A percentile compares a stretch with the other conserved stretches of the same genome.
Evolutionary conservation across 805 yeast species (phyloP).

Genomic region (Saccharomycopsis sp.): DNA sequence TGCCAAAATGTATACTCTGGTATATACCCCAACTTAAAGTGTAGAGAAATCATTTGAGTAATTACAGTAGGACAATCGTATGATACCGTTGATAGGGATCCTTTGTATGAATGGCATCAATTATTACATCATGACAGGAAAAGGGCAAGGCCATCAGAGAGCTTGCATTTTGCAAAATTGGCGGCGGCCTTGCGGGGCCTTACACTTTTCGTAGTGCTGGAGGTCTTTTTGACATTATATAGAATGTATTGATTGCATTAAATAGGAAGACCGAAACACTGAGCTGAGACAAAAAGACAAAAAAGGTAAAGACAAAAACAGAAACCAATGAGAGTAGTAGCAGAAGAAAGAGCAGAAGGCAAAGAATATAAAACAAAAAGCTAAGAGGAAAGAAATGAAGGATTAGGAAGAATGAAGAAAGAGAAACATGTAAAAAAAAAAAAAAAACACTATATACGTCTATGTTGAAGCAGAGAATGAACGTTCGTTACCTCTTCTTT

Average conservation of each 20-base stretch:
- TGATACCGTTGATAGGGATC: too few species aligned
- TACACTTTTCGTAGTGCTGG: too few species aligned
- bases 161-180: too few species aligned
- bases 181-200: too few species aligned
- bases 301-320: not conserved
- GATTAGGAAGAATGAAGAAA: not conserved
- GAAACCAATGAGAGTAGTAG: not conserved
- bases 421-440: not conserved
- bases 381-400: not conserved
- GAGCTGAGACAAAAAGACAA: not conserved
- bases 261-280: not conserved
- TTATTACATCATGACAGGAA: too few species aligned
- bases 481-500: constrained; percentile 9
- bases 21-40: too few species aligned
- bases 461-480: not conserved
- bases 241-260: not conserved
- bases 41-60: too few species aligned
- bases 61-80: too few species aligned
- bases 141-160: too few species aligned
- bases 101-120: too few species aligned
- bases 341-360: not conserved
- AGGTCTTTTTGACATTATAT: too few species aligned
- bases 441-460: not conserved
- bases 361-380: not conserved
- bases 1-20: too few species aligned